Evolutionary conservation across 2,329 filamentous ascomycete genomes (phyloP), one percentile per base, ranked within the genome.

Genomic region (Microdochium trichocladiopsis): DNA sequence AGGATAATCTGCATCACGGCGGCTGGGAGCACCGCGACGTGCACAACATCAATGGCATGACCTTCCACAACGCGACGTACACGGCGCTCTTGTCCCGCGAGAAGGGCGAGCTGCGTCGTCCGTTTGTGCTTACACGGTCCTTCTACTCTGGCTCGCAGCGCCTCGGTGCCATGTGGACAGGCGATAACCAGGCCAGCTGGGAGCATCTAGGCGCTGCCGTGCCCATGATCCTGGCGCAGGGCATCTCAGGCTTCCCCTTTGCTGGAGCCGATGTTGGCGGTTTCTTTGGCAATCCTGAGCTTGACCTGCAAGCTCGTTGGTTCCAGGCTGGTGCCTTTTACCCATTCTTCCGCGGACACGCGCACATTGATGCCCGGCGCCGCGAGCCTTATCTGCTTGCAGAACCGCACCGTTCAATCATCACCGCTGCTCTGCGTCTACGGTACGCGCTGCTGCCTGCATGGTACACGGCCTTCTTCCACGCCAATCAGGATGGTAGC

Each of bases 251-350:
- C 8, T 97, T 88, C 69, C 94, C 94, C 11, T 97, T 97, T 64
- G 84, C 90, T 1, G 94, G 94, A 52, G 94, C 94, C 50, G 94
- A 99, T 71, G 92, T 99, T 49, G 94, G 92, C 53, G 94, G 94
- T 25, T 99, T 99, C 79, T 99, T 99, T 63, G 93, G 94, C 52
- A 96, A 99, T 70, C 94, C 94, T 0, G 88, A 88, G 61, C 92
- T 92, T 64, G 93, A 99, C 55, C 81, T 99, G 22, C 79, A 95
- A 60, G 88, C 89, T 11, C 85, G 94, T 37, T 99, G 94, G 94
- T 99, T 96, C 71, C 94, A 99, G 70, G 84, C 92, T 31, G 94
- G 94, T 56, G 89, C 90, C 52, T 99, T 95, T 77, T 97, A 97
- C 68, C 94, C 94, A 8, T 99, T 97, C 76, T 95, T 97, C 87